A percentile compares a stretch with the other conserved stretches of the same genome.
Evolutionary conservation across 495 filamentous ascomycete species (phyloP).

Genomic region (Rhizodiscina lignyota): DNA sequence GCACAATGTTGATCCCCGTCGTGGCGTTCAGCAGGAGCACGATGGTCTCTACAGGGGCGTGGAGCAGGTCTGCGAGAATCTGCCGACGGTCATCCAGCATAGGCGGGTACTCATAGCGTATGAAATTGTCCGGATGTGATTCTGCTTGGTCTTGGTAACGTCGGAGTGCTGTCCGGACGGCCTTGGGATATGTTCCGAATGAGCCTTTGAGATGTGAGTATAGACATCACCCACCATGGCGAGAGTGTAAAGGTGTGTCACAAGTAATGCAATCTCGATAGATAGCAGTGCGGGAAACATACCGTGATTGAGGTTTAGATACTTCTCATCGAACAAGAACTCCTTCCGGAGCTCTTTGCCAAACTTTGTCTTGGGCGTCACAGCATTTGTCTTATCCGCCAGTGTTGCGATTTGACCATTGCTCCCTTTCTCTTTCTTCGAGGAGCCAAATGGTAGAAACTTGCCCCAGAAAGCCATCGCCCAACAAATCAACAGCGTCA

Average conservation of each 20-base stretch:
- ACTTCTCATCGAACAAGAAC: slow-evolving; percentile 54
- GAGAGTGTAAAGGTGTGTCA: too few species aligned
- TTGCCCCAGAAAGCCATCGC: too few species aligned
- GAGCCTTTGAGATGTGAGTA: slow-evolving; percentile 34
- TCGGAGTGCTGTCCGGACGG: slow-evolving; percentile 39
- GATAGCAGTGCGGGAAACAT: slow-evolving; percentile 5
- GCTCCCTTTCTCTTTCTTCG: too few species aligned
- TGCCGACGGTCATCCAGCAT: slow-evolving; percentile 46
- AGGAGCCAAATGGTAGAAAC: too few species aligned
- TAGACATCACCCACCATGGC: too few species aligned
- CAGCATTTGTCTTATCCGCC: slow-evolving; percentile 1
- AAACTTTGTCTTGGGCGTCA: slow-evolving; percentile 21
- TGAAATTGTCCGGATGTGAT: slow-evolving; percentile 51
- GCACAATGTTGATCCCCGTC: slow-evolving; percentile 60
- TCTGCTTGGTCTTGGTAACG: slow-evolving; percentile 45
- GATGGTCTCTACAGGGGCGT: slow-evolving; percentile 40
- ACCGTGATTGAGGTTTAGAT: slow-evolving; percentile 75
- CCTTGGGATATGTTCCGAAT: slow-evolving; percentile 56
- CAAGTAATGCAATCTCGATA: too few species aligned
- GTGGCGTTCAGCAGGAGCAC: slow-evolving; percentile 77
- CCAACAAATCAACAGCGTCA: too few species aligned
- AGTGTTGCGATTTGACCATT: slow-evolving; percentile 6
- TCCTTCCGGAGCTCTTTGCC: slow-evolving; percentile 46
- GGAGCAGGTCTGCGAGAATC: slow-evolving; percentile 45
- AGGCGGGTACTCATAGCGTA: slow-evolving; percentile 41